Evolutionary conservation across 176 grass and related monocot genomes (phyloP), one percentile per base, ranked within the genome.

Genomic region (Poa annua): DNA sequence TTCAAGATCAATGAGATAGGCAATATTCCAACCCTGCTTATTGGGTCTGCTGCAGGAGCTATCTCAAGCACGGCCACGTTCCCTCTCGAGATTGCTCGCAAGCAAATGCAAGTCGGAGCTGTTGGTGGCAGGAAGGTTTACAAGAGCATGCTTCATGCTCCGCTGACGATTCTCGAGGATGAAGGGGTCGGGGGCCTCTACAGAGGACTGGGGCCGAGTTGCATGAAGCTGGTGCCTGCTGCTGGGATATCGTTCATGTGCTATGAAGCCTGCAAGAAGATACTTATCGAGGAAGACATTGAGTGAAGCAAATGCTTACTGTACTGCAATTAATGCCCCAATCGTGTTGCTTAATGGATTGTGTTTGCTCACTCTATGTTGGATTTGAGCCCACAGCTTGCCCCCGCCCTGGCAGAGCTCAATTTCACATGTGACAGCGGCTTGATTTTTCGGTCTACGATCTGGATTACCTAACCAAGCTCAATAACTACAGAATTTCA

Each of bases 201-300:
- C 45, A 94, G 49, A 79, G 92, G 95, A 2, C 49, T 97, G 52
- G 92, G 92, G 0, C 92, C 95, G 19, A 97, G 95, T 47, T 92
- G 86, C 79, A 89, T 94, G 75, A 97, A 97, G 81, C 42, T 94
- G 35, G 79, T 97, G 29, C 95, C 95, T 54, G 95, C 95, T 61
- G 92, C 95, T 50, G 95, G 95, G 47, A 97, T 97, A 80, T 97
- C 95, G 5, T 94, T 97, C 77, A 94, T 97, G 95, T 97, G 95
- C 80, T 97, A 97, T 0, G 90, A 97, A 87, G 86, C 92, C 52
- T 97, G 90, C 92, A 94, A 97, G 84, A 94, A 94, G 82, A 86
- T 97, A 74, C 78, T 97, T 60, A 91, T 94, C 1, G 92, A 94
- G 81, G 85, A 92, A 65, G 83, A 83, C 53, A 76, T 75, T 22